phyloP scores from a whole-genome alignment of 2,329 filamentous ascomycete genomes.

The Penicillium verrucosum region DNA sequence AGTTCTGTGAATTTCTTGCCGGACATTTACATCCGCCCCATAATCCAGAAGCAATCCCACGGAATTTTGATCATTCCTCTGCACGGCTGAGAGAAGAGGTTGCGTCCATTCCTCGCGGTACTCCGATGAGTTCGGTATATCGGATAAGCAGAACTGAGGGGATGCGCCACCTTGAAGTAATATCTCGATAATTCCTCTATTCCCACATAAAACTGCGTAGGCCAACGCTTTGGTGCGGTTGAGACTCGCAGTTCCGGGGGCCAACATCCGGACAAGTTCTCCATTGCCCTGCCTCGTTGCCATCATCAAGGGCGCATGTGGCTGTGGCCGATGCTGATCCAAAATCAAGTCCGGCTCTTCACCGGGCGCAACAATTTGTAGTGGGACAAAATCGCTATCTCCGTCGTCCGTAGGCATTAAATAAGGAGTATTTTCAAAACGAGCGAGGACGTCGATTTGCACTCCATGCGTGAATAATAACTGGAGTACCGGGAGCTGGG shows the following conservation, averaged over 20 bases:
- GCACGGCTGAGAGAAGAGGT: neutral
- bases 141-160: neutral
- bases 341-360: neutral
- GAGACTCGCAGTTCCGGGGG: neutral
- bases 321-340: no score
- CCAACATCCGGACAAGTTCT: neutral
- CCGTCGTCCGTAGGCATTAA: neutral
- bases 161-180: neutral
- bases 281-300: neutral
- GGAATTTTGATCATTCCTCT: fast-evolving
- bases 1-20: neutral
- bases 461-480: neutral
- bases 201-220: neutral
- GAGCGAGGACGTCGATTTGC: neutral
- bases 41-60: neutral
- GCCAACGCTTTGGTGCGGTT: neutral
- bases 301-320: neutral
- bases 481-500: neutral
- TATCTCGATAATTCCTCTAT: neutral
- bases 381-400: neutral
- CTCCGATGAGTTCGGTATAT: neutral
- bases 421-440: neutral
- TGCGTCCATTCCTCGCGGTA: neutral
- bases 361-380: neutral
- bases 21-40: neutral